These are phyloP conservation scores for Termitomyces sp. DNA, from an alignment of 768 basidiomycete genomes.

Conservation along the genomic window DNA sequence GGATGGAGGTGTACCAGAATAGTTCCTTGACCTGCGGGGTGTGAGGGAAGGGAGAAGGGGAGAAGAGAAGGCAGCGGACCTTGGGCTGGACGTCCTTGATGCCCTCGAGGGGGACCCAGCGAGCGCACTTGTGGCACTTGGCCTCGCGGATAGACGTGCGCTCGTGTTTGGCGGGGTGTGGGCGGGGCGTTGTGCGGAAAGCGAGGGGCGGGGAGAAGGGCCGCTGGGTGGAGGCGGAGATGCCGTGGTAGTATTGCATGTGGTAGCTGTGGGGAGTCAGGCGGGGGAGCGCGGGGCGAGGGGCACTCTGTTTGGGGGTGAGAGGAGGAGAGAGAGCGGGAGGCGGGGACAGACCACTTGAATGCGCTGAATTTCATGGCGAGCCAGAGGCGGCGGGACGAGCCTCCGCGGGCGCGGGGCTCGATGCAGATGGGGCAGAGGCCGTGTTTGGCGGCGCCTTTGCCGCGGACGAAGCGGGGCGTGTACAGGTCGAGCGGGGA, in stretches of 20 bases:
- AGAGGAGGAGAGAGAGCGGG: background rate
- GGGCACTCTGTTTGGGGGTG: background rate
- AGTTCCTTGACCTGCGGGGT: constrained; percentile 60
- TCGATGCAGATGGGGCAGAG: constrained; percentile 77
- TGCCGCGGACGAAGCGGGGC: constrained; percentile 70
- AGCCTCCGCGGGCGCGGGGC: constrained; percentile 52
- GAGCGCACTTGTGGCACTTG: constrained; percentile 70
- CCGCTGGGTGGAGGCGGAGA: constrained; percentile 59
- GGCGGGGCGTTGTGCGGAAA: constrained; percentile 46
- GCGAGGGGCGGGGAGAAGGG: constrained; percentile 76
- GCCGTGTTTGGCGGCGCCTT: constrained; percentile 63
- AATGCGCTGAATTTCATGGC: constrained; percentile 79
- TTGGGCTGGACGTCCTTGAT: constrained; percentile 71
- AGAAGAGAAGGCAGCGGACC: constrained; percentile 28
- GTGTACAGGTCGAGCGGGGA: constrained; percentile 67
- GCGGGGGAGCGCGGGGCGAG: fast-evolving
- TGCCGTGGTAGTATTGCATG: constrained; percentile 69
- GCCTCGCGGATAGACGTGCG: constrained; percentile 58
- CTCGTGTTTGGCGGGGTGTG: constrained; percentile 52
- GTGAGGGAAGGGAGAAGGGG: background rate
- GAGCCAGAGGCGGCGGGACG: constrained; percentile 61
- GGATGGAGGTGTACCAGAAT: constrained; percentile 46
- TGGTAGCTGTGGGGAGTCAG: constrained; percentile 51
- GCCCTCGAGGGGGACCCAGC: constrained; percentile 71
- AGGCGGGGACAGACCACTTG: constrained; percentile 54